Evolutionary conservation across 495 filamentous ascomycete species (phyloP).

Genomic region (Halenospora varia): DNA sequence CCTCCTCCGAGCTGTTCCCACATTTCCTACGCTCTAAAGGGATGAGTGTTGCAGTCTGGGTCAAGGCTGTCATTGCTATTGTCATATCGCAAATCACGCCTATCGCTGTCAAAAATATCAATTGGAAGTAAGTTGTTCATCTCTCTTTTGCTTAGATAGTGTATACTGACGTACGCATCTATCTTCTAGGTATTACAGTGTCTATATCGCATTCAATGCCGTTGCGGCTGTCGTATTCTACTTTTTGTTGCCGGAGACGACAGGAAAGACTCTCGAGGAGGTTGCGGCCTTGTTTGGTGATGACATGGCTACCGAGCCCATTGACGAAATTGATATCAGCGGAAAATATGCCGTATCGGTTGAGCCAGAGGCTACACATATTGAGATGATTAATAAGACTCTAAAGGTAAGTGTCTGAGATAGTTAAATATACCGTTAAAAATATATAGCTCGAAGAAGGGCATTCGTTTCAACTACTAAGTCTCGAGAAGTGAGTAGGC

Average conservation of each 20-base stretch:
- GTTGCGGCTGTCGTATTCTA: neutral
- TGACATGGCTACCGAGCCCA: neutral
- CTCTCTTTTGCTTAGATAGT: too few species aligned
- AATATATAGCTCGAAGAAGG: too few species aligned
- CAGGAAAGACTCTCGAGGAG: neutral
- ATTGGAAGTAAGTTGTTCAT: constrained; percentile 46
- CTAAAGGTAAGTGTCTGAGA: too few species aligned
- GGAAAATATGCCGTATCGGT: too few species aligned
- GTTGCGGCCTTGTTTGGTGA: neutral
- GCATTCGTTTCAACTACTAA: too few species aligned
- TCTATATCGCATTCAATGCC: constrained; percentile 31
- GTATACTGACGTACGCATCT: too few species aligned
- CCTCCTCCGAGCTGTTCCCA: constrained; percentile 21
- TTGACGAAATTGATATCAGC: too few species aligned
- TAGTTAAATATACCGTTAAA: too few species aligned
- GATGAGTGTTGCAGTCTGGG: constrained; percentile 11
- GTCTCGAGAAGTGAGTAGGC: too few species aligned
- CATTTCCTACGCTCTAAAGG: constrained; percentile 15
- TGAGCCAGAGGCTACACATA: too few species aligned
- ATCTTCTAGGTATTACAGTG: too few species aligned
- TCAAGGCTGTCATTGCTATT: constrained; percentile 33
- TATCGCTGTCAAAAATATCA: constrained; percentile 38
- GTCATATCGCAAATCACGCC: constrained; percentile 48
- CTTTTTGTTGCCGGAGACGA: neutral
- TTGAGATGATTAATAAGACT: too few species aligned